These are phyloP conservation scores for Metschnikowia vanudenii DNA, from an alignment of 805 yeast genomes.

Conservation along the genomic window DNA sequence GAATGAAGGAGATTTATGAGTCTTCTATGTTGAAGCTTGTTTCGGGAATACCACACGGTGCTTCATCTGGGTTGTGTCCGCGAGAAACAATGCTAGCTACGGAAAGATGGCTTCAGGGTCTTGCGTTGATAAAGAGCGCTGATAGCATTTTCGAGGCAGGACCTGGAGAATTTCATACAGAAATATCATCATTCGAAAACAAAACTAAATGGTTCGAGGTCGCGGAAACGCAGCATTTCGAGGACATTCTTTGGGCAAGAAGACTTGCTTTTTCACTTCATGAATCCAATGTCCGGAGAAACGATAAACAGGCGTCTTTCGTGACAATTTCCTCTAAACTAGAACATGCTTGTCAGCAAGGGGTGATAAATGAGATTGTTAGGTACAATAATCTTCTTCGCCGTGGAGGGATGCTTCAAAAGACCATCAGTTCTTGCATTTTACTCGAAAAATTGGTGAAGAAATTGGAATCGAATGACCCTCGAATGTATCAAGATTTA, in stretches of 20 bases:
- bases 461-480: not conserved
- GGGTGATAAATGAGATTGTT: slow-evolving; percentile 38
- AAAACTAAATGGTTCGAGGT: slow-evolving; percentile 15
- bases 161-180: slow-evolving; percentile 5
- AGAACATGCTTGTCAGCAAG: slow-evolving; percentile 20
- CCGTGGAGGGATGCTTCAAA: slow-evolving; percentile 40
- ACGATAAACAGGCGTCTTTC: not conserved
- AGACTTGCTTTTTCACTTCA: slow-evolving; percentile 32
- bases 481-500: slow-evolving; percentile 15
- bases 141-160: slow-evolving; percentile 4
- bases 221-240: slow-evolving; percentile 5
- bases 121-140: slow-evolving; percentile 10
- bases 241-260: slow-evolving; percentile 41
- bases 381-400: slow-evolving; percentile 45
- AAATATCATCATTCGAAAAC: slow-evolving; percentile 10
- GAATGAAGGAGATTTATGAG: slow-evolving; percentile 19
- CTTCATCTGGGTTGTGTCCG: not conserved
- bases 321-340: not conserved
- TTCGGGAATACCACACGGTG: not conserved
- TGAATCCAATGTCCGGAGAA: not conserved
- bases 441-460: slow-evolving; percentile 40
- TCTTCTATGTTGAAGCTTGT: slow-evolving; percentile 22
- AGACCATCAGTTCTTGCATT: slow-evolving; percentile 49
- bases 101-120: slow-evolving; percentile 10
- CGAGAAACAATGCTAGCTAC: not conserved